These are phyloP conservation scores for Prunus campanulata DNA, from an alignment of 306 rosid genomes.

Conservation along the genomic window DNA sequence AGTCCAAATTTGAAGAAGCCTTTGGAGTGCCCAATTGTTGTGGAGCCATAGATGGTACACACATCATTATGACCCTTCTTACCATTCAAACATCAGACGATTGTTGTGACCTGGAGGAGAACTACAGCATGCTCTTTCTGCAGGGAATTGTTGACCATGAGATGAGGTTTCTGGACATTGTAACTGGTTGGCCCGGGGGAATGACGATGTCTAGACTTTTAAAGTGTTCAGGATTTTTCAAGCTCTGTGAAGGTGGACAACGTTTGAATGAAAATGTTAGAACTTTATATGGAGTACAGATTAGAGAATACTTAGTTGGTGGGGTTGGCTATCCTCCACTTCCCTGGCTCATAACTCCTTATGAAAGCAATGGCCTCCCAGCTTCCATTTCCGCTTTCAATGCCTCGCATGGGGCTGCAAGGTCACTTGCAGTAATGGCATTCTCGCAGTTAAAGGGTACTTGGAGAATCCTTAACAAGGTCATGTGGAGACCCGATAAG, in stretches of 20 bases:
- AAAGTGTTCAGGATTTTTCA: conserved; percentile 74
- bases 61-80: conserved; percentile 66
- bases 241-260: conserved; percentile 59
- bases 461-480: conserved; percentile 50
- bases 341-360: conserved; percentile 39
- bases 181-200: conserved; percentile 92
- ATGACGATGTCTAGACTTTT: conserved; percentile 68
- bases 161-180: conserved; percentile 78
- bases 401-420: too few species aligned
- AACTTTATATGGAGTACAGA: conserved; percentile 16
- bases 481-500: conserved; percentile 97
- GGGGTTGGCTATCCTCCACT: too few species aligned
- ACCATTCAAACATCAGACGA: conserved; percentile 84
- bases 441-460: too few species aligned
- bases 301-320: too few species aligned
- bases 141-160: conserved; percentile 89
- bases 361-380: conserved; percentile 38
- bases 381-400: conserved; percentile 20
- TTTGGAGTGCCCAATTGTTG: too few species aligned
- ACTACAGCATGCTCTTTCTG: conserved; percentile 77
- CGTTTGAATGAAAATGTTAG: conserved; percentile 60
- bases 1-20: conserved; percentile 46
- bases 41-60: too few species aligned
- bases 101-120: conserved; percentile 81
- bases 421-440: too few species aligned